Evolutionary conservation across 805 yeast genomes (phyloP).

Genomic region (Candida sonorensis): DNA sequence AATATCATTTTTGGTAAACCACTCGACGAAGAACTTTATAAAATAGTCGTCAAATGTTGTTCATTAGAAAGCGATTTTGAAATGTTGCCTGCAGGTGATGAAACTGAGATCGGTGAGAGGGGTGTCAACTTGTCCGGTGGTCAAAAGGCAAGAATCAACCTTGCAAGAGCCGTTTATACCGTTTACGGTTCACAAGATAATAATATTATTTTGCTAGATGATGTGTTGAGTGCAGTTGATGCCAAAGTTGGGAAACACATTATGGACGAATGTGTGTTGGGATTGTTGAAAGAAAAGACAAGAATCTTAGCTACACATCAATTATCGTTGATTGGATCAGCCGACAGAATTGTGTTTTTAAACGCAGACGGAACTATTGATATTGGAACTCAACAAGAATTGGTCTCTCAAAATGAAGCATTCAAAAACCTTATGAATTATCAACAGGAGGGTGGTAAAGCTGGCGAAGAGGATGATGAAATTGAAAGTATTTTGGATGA

Average conservation of each 20-base stretch:
- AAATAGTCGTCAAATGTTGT: constrained; percentile 53
- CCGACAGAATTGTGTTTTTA: constrained; percentile 61
- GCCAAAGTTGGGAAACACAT: constrained; percentile 79
- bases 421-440: constrained; percentile 47
- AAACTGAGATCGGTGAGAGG: constrained; percentile 75
- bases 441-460: constrained; percentile 26
- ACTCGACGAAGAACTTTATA: constrained; percentile 42
- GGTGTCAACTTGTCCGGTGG: constrained; percentile 84
- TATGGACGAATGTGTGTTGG: constrained; percentile 58
- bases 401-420: constrained; percentile 34
- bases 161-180: constrained; percentile 78
- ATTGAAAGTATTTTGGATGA: constrained; percentile 13
- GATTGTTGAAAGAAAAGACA: constrained; percentile 49
- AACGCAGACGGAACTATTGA: constrained; percentile 52
- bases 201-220: constrained; percentile 67
- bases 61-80: constrained; percentile 59
- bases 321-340: constrained; percentile 55
- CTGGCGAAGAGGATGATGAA: constrained; percentile 23
- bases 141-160: constrained; percentile 73
- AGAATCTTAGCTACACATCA: constrained; percentile 80
- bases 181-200: too few species aligned
- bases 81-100: constrained; percentile 64
- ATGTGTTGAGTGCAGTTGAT: constrained; percentile 80
- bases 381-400: constrained; percentile 54
- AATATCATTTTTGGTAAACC: constrained; percentile 61